phyloP scores from a whole-genome alignment of 1,139 yeast genomes.

The Pichia sp. region DNA sequence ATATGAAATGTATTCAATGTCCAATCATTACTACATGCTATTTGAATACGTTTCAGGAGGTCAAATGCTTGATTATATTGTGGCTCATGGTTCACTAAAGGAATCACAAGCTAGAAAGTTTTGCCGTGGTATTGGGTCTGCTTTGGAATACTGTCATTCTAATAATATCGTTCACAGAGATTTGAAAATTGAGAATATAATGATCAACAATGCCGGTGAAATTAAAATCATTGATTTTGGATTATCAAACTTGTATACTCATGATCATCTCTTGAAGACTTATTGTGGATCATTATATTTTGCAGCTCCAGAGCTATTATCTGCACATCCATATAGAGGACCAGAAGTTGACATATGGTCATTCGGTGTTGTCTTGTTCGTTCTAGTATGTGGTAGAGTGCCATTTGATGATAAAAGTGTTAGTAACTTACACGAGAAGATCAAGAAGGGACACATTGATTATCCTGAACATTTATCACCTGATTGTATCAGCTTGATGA shows the following conservation, averaged over 20 bases:
- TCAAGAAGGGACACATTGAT: conserved; percentile 86
- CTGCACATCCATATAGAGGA: conserved; percentile 88
- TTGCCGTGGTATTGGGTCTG: conserved; percentile 94
- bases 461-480: conserved; percentile 78
- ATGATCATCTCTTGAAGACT: conserved; percentile 69
- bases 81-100: conserved; percentile 90
- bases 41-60: conserved; percentile 98
- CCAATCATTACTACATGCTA: conserved; percentile 93
- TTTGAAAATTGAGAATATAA: conserved; percentile 90
- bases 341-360: conserved; percentile 99
- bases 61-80: conserved; percentile 94
- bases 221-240: conserved; percentile 96
- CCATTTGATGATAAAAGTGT: conserved; percentile 97
- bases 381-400: conserved; percentile 92
- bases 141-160: conserved; percentile 86
- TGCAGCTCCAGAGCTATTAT: conserved; percentile 95
- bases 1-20: conserved; percentile 93
- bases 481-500: conserved; percentile 76
- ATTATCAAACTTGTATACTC: conserved; percentile 76
- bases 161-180: conserved; percentile 97
- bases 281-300: conserved; percentile 96
- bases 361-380: conserved; percentile 92
- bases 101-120: conserved; percentile 93
- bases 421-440: conserved; percentile 87
- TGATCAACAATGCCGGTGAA: conserved; percentile 91